Evolutionary conservation across 2,329 filamentous ascomycete genomes (phyloP), one percentile per base, ranked within the genome.

Genomic region (Ophiostoma angusticollis): DNA sequence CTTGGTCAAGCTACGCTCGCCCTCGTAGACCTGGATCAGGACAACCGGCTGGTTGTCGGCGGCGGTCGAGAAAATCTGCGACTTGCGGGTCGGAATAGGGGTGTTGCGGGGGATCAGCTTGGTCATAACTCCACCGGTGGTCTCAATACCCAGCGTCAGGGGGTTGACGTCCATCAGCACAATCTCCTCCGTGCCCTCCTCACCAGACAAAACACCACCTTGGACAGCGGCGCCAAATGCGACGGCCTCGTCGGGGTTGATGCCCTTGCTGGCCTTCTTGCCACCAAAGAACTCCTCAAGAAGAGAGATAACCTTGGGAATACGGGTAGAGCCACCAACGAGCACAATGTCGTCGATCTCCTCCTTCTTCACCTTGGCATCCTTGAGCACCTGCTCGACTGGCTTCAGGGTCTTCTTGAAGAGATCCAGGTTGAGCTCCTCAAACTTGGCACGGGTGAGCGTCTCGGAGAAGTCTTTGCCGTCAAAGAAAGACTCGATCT

Each of bases 331-430:
- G 65, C 91, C 91, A 78, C 91, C 91, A 48, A 96, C 89, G 37
- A 96, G 78, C 49, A 98, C 91, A 52, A 98, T 95, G 61, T 96
- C 91, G 56, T 95, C 79, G 53, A 98, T 76, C 54, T 96, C 87
- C 46, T 65, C 68, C 81, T 95, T 96, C 79, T 89, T 89, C 55
- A 95, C 74, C 74, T 95, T 94, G 61, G 87, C 86, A 54, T 96
- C 91, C 73, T 94, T 93, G 59, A 98, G 76, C 51, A 96, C 91
- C 74, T 95, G 87, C 71, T 96, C 86, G 51, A 96, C 91, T 42
- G 91, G 89, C 78, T 95, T 94, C 50, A 96, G 77, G 43, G 91
- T 96, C 77, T 91, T 93, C 80, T 94, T 94, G 81, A 96, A 96
- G 46, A 96, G 80, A 57, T 96, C 89, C 54, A 87, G 87, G 82